Evolutionary conservation across 2,329 filamentous ascomycete genomes (phyloP), one percentile per base, ranked within the genome.

Genomic region (Verruconis gallopava): DNA sequence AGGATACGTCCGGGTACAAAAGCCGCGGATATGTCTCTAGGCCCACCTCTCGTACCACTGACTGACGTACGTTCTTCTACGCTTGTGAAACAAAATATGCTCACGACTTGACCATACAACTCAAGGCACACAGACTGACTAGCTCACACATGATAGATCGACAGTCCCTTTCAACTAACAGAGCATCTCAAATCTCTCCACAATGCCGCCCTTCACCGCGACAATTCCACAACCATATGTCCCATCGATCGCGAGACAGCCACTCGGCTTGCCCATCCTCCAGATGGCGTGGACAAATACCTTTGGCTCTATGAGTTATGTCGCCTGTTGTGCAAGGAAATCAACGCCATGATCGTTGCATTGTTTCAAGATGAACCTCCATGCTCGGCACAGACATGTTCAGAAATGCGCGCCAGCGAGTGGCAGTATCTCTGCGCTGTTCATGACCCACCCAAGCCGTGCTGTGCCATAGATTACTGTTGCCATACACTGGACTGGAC

Each of bases 391-490:
- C 71, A 72, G 48, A 95, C 91, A 1, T 98, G 91, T 55, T 86
- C 88, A 21, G 91, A 98, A 64, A 98, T 98, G 91, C 86, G 91
- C 56, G 91, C 91, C 2, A 91, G 84, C 21, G 89, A 98, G 67
- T 98, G 91, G 91, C 91, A 98, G 64, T 98, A 96, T 56, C 76
- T 98, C 37, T 98, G 91, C 65, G 91, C 91, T 39, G 91, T 96
- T 3, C 91, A 98, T 59, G 89, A 96, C 57, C 82, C 86, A 38
- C 91, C 91, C 38, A 96, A 96, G 65, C 84, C 81, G 53, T 98
- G 91, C 67, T 95, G 89, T 62, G 91, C 91, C 40, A 95, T 98
- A 56, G 91, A 98, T 64, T 98, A 98, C 66, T 95, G 88, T 71
- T 96, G 89, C 60, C 91, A 98, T 59, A 98, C 91, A 0, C 78